Evolutionary conservation across 352 stramenopile species (phyloP).

Genomic region (Aphanomyces stellatus): DNA sequence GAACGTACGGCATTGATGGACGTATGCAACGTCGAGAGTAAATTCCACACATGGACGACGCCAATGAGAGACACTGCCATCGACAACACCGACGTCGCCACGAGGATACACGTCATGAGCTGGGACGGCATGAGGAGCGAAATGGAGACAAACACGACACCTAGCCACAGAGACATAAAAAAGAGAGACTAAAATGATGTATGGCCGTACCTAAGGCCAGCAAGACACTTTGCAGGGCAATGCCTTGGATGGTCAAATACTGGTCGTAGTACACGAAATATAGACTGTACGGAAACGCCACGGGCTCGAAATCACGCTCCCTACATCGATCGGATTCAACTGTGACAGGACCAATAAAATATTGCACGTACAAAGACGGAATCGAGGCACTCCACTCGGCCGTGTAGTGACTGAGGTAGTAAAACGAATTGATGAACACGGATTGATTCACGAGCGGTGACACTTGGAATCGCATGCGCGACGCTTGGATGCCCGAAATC

Average conservation of each 20-base stretch:
- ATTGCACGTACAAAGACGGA: background rate
- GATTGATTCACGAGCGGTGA: slow-evolving; percentile 79
- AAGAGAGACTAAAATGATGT: background rate
- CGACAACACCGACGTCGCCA: slow-evolving; percentile 68
- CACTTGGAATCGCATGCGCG: slow-evolving; percentile 80
- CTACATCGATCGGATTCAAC: slow-evolving; percentile 23
- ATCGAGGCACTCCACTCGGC: slow-evolving; percentile 24
- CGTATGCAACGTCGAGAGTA: slow-evolving; percentile 36
- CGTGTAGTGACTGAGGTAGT: slow-evolving; percentile 45
- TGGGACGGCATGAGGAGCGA: slow-evolving; percentile 70
- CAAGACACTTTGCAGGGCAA: slow-evolving; percentile 78
- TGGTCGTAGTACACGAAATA: slow-evolving; percentile 91
- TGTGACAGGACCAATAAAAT: background rate
- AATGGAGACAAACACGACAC: slow-evolving; percentile 68
- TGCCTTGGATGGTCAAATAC: slow-evolving; percentile 86
- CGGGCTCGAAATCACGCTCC: slow-evolving; percentile 15
- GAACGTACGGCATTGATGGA: slow-evolving; percentile 70
- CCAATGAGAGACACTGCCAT: slow-evolving; percentile 72
- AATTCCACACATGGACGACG: slow-evolving; percentile 78
- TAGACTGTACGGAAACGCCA: slow-evolving; percentile 82
- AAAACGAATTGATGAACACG: slow-evolving; percentile 87
- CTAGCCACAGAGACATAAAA: slow-evolving; percentile 1
- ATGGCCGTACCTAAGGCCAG: slow-evolving; percentile 40
- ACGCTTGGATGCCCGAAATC: slow-evolving; percentile 43
- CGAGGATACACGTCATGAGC: slow-evolving; percentile 49